Evolutionary conservation across 1,284 basidiomycete genomes (phyloP).

Genomic region (Puccinia triticina): DNA sequence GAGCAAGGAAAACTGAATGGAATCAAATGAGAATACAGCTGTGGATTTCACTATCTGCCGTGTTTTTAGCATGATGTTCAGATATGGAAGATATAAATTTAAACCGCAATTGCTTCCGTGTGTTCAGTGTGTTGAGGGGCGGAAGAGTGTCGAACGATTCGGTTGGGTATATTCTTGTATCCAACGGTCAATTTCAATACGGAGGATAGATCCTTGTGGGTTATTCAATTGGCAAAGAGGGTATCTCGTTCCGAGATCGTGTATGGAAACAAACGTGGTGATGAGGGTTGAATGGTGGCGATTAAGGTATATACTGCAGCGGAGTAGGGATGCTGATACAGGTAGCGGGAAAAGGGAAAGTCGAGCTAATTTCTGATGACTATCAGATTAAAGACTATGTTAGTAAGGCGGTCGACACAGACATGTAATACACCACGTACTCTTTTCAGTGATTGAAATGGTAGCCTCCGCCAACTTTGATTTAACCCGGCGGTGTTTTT

Average conservation of each 20-base stretch:
- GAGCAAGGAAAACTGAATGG: background rate
- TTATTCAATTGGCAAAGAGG: background rate
- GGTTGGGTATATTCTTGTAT: background rate
- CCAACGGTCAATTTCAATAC: no score
- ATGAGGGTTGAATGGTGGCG: background rate
- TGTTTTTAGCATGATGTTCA: background rate
- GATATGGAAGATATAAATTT: background rate
- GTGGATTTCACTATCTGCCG: background rate
- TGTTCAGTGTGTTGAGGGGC: background rate
- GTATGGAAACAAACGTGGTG: background rate
- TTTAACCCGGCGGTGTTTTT: constrained; percentile 14
- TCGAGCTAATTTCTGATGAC: background rate
- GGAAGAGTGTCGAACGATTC: background rate
- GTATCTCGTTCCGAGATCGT: background rate
- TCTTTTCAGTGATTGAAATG: constrained; percentile 5
- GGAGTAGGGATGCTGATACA: background rate
- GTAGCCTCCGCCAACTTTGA: constrained; percentile 22
- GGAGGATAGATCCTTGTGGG: no score
- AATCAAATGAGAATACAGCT: background rate
- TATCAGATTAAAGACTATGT: background rate
- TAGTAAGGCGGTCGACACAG: background rate
- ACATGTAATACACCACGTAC: background rate
- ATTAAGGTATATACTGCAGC: background rate
- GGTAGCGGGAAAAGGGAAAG: background rate
- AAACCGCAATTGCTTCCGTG: background rate